Conservation (phyloP, 345 rosid genomes). For the Clarkia xantiana region DNA sequence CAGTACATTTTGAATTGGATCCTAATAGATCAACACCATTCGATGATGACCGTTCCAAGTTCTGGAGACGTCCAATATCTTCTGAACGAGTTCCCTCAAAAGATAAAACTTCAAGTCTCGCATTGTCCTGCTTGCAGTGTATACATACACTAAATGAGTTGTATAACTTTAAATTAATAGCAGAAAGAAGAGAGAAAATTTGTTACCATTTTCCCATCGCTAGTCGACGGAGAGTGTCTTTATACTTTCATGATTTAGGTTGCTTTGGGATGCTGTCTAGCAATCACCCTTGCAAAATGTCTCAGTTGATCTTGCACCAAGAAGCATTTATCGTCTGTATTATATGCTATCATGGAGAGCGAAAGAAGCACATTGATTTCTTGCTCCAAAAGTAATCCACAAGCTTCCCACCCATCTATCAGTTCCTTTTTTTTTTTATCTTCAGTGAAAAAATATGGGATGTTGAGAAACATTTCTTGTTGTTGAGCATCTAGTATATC, state of each 20-base stretch:
- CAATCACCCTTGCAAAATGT: not conserved
- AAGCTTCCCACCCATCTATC: conserved; percentile 1
- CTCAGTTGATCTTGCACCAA: not conserved
- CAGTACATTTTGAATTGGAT: no score
- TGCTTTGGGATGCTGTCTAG: not conserved
- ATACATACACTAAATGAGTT: no score
- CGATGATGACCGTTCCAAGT: no score
- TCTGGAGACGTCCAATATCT: no score
- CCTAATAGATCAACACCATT: no score
- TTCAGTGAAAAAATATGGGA: not conserved
- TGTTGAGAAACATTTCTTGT: not conserved
- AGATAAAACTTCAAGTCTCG: no score
- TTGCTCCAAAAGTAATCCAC: not conserved
- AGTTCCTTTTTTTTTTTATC: not conserved
- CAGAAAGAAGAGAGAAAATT: no score
- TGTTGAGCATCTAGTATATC: not conserved
- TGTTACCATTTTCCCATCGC: no score
- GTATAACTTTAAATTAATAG: no score
- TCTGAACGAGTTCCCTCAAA: no score
- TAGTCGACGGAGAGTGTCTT: not conserved
- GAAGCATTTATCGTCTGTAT: not conserved
- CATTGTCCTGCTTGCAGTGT: no score
- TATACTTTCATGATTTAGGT: not conserved
- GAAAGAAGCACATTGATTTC: not conserved
- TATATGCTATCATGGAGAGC: not conserved